These are phyloP conservation scores for Linnemannia hyalina DNA, from an alignment of 192 early-diverging fungal genomes.

Conservation along the genomic window DNA sequence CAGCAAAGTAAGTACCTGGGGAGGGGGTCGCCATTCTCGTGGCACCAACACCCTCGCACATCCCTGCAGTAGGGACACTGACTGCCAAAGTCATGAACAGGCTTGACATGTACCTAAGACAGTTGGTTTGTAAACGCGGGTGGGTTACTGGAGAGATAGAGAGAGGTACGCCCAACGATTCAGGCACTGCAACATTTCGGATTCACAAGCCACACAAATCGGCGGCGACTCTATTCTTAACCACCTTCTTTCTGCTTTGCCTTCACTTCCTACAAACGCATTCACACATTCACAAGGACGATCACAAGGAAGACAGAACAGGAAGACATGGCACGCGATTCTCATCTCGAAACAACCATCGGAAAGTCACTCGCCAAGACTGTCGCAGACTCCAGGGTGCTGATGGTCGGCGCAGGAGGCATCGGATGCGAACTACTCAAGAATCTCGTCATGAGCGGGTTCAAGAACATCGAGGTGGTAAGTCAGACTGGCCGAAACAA, in stretches of 20 bases:
- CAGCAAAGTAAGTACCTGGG: too few species aligned
- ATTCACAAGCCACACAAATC: neutral
- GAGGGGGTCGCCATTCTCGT: too few species aligned
- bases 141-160: too few species aligned
- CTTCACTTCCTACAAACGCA: neutral
- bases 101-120: too few species aligned
- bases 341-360: constrained; percentile 47
- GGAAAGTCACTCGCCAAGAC: constrained; percentile 28
- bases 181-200: too few species aligned
- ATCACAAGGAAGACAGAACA: neutral
- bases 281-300: neutral
- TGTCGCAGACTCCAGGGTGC: constrained; percentile 49
- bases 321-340: constrained; percentile 31
- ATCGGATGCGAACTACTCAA: constrained; percentile 99
- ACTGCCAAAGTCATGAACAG: too few species aligned
- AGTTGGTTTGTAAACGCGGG: too few species aligned
- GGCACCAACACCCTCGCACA: too few species aligned
- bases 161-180: too few species aligned
- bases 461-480: constrained; percentile 84
- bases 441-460: constrained; percentile 91
- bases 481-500: neutral
- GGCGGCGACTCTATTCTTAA: neutral
- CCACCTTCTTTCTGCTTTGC: neutral
- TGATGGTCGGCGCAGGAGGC: constrained; percentile 91
- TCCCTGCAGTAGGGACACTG: too few species aligned